Evolutionary conservation across 2,329 filamentous ascomycete species (phyloP), one percentile per base, ranked within the genome.

Genomic region (Colletotrichum scovillei): DNA sequence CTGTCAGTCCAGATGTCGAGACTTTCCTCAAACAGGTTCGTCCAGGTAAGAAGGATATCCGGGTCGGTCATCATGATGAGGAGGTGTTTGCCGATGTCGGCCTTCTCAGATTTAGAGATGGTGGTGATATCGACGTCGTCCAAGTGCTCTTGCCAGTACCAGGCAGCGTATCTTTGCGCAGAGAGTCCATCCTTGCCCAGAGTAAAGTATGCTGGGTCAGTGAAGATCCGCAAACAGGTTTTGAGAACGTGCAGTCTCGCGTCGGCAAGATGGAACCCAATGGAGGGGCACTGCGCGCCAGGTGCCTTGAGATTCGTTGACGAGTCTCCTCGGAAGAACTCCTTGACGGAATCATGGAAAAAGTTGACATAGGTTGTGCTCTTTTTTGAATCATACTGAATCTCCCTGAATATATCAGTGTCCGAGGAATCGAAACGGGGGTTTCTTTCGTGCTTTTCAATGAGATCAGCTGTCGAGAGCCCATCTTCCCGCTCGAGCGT

Each of bases 61-160:
- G 81, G 80, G 24, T 84, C 79, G 0, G 80, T 84, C 9, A 85
- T 79, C 81, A 85, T 84, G 53, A 75, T 78, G 67, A 81, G 79
- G 1, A 85, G 78, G 4, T 76, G 78, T 28, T 72, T 77, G 1
- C 82, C 82, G 11, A 85, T 77, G 5, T 78, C 76, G 1, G 76
- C 76, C 72, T 83, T 85, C 56, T 83, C 79, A 0, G 76, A 65
- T 0, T 63, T 67, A 0, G 78, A 73, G 0, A 84, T 76, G 0
- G 73, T 73, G 0, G 72, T 59, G 1, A 79, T 79, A 52, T 84
- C 80, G 16, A 85, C 76, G 0, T 78, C 79, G 0, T 79, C 79
- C 14, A 85, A 67, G 74, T 86, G 84, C 46, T 86, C 84, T 63
- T 84, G 84, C 84, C 84, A 85, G 69, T 86, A 86, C 84, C 84